Evolutionary conservation across 2,329 filamentous ascomycete species (phyloP), one percentile per base, ranked within the genome.

Genomic region (Botryotinia calthae): DNA sequence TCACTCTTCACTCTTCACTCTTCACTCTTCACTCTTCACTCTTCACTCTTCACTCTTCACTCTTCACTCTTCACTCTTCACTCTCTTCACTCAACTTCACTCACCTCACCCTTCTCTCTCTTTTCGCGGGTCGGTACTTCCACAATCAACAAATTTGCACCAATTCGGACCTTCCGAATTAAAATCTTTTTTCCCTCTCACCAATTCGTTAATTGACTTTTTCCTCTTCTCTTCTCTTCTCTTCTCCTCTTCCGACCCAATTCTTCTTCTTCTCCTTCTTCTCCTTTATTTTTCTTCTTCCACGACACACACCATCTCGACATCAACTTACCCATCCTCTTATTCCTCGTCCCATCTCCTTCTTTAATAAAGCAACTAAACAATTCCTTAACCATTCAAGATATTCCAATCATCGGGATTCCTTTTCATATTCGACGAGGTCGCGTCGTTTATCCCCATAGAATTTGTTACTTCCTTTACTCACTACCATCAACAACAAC

Each of bases 401-500:
- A 31, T 68, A 31, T 68, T 42, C 48, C n/a, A 31, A 42, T 18
- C 18, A 68, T 56, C 18, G 37, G n/a, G 25, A 42, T 37, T 51
- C 68, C 70, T 70, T 72, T 70, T 56, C 54, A 62, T 69, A 72
- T 28, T 74, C 71, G 63, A 51, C 69, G 25, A 62, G 28, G 25
- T 70, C 67, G 54, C 70, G 48, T 59, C 59, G 59, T 70, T 48
- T 51, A 69, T 62, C 37, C 66, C 51, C 48, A 42, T 31, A 71
- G 66, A 48, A 72, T 62, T 34, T 54, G 51, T 59, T 71, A 28
- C 65, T 44, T 64, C 44, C 58, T 70, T n/a, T 66, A 68, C 54
- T 61, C 42, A n/a, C 48, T 28, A 61, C 22, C 18, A 37, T 46
- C 67, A 46, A 48, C 40, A n/a, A 70, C 40, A n/a, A 63, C 40